Evolutionary conservation across 1,284 basidiomycete genomes (phyloP), one percentile per base, ranked within the genome.

Genomic region (Caloboletus firmus): DNA sequence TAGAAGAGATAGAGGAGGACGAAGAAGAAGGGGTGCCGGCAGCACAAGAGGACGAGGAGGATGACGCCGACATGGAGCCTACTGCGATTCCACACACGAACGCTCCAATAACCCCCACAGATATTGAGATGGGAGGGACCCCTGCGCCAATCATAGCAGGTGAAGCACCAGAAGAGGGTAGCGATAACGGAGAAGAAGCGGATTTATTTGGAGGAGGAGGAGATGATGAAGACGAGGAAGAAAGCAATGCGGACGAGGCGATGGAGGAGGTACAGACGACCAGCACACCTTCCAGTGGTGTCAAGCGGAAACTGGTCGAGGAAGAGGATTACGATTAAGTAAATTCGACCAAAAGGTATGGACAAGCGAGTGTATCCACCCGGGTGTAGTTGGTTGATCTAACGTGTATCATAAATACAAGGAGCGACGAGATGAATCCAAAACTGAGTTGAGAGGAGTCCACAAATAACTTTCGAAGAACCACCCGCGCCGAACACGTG

Each of bases 261-360:
- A 89, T 89, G 87, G 86, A 89, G 60, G 86, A 89, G 56, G 81
- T 87, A 17, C 79, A 84, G 59, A 81, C 83, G 1, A 68, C 77
- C 13, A 71, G 76, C 24, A 71, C 72, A 22, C 71, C 71, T n/a
- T 69, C 74, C 17, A 86, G 85, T 59, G 88, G 86, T 20, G 75
- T 83, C 43, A 90, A 89, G 67, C 77, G 90, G 39, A 90, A 91
- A 68, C 70, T 91, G 46, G 85, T 91, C 1, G 89, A 92, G 67
- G 90, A 91, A 61, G 89, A 92, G 59, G 89, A 93, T 66, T 92
- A 92, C 60, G 89, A 91, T 69, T 91, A 62, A 67, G 52, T 32
- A 34, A 18, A 17, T 45, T 49, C 42, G 26, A 35, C 36, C 15
- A 9, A 36, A 40, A 35, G 8, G 46, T 48, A 50, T 48, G 36